Evolutionary conservation across 148 eudicot genomes (phyloP).

Genomic region (Cornus florida): DNA sequence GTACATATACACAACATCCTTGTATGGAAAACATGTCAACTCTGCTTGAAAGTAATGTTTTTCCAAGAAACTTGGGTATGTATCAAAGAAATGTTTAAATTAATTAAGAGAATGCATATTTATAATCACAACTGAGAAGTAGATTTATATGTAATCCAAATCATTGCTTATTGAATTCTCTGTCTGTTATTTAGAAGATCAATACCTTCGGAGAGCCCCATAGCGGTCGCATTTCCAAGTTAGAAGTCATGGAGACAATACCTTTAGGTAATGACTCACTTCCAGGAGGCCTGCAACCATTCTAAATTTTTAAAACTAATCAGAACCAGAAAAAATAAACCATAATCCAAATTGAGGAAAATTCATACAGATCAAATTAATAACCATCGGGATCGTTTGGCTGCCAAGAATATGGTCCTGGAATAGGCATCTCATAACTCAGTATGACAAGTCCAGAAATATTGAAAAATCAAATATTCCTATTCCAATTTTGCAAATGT

Average conservation of each 20-base stretch:
- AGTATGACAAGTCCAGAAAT: too few species aligned
- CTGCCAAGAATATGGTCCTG: too few species aligned
- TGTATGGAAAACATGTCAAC: too few species aligned
- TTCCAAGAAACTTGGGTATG: too few species aligned
- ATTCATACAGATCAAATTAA: background rate
- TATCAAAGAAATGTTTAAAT: background rate
- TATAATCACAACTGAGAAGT: background rate
- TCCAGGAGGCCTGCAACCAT: constrained; percentile 66
- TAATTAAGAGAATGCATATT: background rate
- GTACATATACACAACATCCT: background rate
- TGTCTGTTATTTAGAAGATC: background rate
- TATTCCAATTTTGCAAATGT: too few species aligned
- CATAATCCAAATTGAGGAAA: background rate
- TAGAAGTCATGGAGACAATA: constrained; percentile 58
- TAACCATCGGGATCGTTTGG: background rate
- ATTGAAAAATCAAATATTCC: too few species aligned
- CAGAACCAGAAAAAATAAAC: constrained; percentile 7
- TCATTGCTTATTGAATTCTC: background rate
- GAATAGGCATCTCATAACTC: too few species aligned
- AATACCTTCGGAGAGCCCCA: constrained; percentile 88
- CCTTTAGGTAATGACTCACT: constrained; percentile 75
- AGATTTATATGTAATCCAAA: background rate
- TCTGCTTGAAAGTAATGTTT: too few species aligned
- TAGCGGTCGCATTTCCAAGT: constrained; percentile 83
- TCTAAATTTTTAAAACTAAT: constrained; percentile 43